phyloP scores from a whole-genome alignment of 768 basidiomycete species.

The Chalciporus piperatus region DNA sequence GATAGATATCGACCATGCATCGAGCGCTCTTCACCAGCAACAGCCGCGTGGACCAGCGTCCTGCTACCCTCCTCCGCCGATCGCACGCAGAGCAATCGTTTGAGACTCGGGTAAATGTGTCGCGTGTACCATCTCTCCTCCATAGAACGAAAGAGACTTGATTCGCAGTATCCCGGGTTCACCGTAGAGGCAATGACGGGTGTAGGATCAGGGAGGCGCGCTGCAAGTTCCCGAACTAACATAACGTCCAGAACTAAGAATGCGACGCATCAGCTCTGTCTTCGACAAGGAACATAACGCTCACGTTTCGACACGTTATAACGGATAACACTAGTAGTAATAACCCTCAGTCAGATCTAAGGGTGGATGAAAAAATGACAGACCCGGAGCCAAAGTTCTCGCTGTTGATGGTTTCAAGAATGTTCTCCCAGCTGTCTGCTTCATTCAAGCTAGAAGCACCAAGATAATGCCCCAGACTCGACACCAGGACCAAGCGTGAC shows the following conservation, averaged over 20 bases:
- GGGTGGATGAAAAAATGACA: conserved; percentile 3
- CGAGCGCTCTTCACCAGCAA: conserved; percentile 22
- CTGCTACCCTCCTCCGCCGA: conserved; percentile 35
- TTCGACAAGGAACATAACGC: not conserved
- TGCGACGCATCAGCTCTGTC: not conserved
- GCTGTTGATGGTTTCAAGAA: conserved; percentile 26
- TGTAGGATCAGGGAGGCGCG: conserved; percentile 21
- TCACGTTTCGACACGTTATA: conserved; percentile 28
- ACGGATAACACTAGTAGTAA: conserved; percentile 11
- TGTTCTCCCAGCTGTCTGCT: conserved; percentile 6
- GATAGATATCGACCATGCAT: conserved; percentile 33
- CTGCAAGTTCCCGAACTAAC: conserved; percentile 33
- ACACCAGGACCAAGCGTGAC: conserved; percentile 29
- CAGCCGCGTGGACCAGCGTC: conserved; percentile 33
- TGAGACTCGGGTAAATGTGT: not conserved
- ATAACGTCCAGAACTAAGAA: conserved; percentile 31
- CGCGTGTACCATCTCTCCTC: conserved; percentile 1
- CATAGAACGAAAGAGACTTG: conserved; percentile 22
- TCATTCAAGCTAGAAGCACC: conserved; percentile 1
- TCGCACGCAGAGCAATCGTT: conserved; percentile 18
- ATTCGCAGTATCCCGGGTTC: conserved; percentile 36
- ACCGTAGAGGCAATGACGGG: conserved; percentile 26
- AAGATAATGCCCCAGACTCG: conserved; percentile 30
- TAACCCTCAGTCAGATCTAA: not conserved
- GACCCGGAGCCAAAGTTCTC: conserved; percentile 22